phyloP scores from a whole-genome alignment of 2,329 filamentous ascomycete species.

The Scytalidium lignicola region DNA sequence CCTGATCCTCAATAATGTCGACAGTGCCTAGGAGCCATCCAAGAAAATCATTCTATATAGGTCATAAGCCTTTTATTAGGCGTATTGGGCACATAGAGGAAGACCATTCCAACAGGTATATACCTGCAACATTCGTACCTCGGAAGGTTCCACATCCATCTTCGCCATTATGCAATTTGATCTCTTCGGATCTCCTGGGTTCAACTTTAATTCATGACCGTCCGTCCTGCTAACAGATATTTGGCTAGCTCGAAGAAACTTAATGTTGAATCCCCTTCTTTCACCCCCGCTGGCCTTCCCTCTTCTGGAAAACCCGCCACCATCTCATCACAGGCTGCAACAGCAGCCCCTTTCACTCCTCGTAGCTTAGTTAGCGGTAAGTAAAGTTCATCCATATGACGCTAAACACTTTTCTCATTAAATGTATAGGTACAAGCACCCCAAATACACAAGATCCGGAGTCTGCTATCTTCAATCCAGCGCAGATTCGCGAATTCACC shows the following conservation, averaged over 20 bases:
- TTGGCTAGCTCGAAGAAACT: conserved; percentile 59
- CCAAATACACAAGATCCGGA: conserved; percentile 29
- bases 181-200: too few species aligned
- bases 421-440: conserved; percentile 26
- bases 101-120: too few species aligned
- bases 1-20: too few species aligned
- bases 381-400: background rate
- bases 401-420: background rate
- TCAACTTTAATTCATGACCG: conserved; percentile 1
- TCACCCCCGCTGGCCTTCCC: conserved; percentile 63
- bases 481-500: conserved; percentile 54
- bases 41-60: too few species aligned
- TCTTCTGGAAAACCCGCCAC: conserved; percentile 58
- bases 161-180: too few species aligned
- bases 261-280: conserved; percentile 94
- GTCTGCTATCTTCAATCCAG: conserved; percentile 47
- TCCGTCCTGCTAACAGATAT: conserved; percentile 3
- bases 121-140: too few species aligned
- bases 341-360: conserved; percentile 79
- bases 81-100: too few species aligned
- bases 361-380: conserved; percentile 43
- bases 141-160: too few species aligned
- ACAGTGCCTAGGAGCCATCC: too few species aligned
- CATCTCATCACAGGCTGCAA: conserved; percentile 87
- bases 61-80: too few species aligned